Base-by-base conservation (phyloP, 345 rosid species). In the Lepidium didymum region DNA sequence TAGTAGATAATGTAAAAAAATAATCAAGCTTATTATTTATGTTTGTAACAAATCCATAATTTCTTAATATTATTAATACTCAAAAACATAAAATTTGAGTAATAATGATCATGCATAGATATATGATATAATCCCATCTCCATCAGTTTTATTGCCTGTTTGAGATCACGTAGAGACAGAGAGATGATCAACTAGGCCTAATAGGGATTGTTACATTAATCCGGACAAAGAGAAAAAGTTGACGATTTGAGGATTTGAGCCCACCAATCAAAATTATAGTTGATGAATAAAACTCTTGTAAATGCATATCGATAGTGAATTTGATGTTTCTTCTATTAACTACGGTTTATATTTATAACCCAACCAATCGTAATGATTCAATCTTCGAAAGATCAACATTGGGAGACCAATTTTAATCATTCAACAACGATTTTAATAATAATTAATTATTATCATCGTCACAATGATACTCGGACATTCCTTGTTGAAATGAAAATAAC, bases 191-290 rank as follows among this genome's bases (percentile, higher is more conserved):
- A 72, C 14, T 72, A 49, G 71, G 71, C 19, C 53, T 40, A 73
- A 8, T 65, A 46, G 64, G 70, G 10, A 33, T 47, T 45, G 65
- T 64, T 72, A 64, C 71, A 56, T 46, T 64, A 47, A 64, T 49
- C 66, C 65, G 43, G 70, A 64, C 76, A 47, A 64, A 5, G 33
- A 63, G 64, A 46, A 64, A 70, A 70, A 14, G 70, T 64, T 72
- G 18, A 64, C 21, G 51, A 27, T 51, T 56, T 53, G 71, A 57
- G 33, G 51, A 27, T 51, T 56, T 53, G 71, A 57, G 33, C 71
- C 76, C 53, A 72, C 70, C 11, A 8, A 44, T 18, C 3, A 29
- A 60, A 62, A 15, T 14, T 44, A 25, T 31, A 43, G 10, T 5
- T 21, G 2, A 4, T 41, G 6, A 59, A 27, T 27, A 4, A 4